phyloP scores from a whole-genome alignment of 306 rosid genomes.

The Pachyrhizus erosus region DNA sequence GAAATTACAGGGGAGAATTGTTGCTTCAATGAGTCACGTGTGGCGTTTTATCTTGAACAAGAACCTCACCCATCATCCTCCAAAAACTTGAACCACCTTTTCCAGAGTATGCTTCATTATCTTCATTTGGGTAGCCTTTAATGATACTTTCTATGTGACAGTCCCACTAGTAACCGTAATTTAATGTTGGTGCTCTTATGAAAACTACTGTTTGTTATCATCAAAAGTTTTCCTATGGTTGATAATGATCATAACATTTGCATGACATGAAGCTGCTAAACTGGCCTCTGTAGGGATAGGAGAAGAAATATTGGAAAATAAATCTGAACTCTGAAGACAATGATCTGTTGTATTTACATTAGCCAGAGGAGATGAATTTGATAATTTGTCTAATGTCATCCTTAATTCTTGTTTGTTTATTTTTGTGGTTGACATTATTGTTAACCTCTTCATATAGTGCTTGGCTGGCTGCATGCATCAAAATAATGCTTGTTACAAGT shows the following conservation, averaged over 20 bases:
- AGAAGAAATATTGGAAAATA: slow-evolving; percentile 17
- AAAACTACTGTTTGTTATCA: background rate
- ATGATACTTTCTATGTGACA: slow-evolving; percentile 26
- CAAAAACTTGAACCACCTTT: slow-evolving; percentile 87
- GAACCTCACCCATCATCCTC: slow-evolving; percentile 93
- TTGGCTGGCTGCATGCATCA: background rate
- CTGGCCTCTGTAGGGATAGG: slow-evolving; percentile 3
- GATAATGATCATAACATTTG: slow-evolving; percentile 24
- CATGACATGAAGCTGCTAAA: slow-evolving; percentile 28
- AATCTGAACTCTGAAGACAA: slow-evolving; percentile 8
- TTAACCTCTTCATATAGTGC: slow-evolving; percentile 10
- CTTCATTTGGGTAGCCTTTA: slow-evolving; percentile 38
- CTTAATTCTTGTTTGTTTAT: background rate
- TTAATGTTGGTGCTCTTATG: slow-evolving; percentile 31
- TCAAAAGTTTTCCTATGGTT: background rate
- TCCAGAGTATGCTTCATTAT: slow-evolving; percentile 76
- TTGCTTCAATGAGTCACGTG: slow-evolving; percentile 87
- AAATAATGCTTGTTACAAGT: background rate
- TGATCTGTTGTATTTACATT: background rate
- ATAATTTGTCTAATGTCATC: slow-evolving; percentile 8
- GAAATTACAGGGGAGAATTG: slow-evolving; percentile 82
- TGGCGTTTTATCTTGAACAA: slow-evolving; percentile 74
- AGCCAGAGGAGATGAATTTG: slow-evolving; percentile 1
- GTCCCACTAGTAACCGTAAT: background rate
- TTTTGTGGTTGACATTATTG: background rate